Evolutionary conservation across 768 basidiomycete genomes (phyloP).

Genomic region (Gautieria morchelliformis): DNA sequence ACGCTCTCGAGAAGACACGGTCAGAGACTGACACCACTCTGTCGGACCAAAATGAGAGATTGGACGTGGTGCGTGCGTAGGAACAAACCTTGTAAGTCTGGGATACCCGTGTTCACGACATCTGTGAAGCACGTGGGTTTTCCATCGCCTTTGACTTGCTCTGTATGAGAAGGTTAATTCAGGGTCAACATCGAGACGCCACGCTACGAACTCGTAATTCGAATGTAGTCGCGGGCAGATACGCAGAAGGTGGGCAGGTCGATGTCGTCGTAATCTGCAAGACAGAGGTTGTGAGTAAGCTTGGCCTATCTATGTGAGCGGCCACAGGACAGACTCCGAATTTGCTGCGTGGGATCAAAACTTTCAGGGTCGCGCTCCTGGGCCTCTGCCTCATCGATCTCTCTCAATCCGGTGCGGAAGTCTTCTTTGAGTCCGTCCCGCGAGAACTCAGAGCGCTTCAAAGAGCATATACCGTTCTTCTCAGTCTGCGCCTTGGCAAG

Average conservation of each 20-base stretch:
- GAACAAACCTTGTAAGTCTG: constrained; percentile 32
- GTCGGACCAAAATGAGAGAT: not conserved
- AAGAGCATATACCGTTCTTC: constrained; percentile 54
- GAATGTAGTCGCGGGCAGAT: constrained; percentile 52
- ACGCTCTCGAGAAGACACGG: constrained; percentile 42
- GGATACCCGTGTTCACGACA: constrained; percentile 44
- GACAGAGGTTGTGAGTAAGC: not conserved
- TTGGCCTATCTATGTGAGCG: not conserved
- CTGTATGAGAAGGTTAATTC: constrained; percentile 20
- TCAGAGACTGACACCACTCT: constrained; percentile 47
- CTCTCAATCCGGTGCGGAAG: constrained; percentile 48
- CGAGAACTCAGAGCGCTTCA: constrained; percentile 39
- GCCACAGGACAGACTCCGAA: constrained; percentile 31
- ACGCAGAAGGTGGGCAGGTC: constrained; percentile 55
- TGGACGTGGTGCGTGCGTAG: not conserved
- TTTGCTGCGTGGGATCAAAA: constrained; percentile 41
- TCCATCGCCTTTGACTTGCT: constrained; percentile 53
- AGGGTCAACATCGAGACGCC: not conserved
- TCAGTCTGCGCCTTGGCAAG: constrained; percentile 26
- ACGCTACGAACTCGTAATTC: constrained; percentile 34
- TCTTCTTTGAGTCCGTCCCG: constrained; percentile 48
- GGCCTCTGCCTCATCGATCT: constrained; percentile 50
- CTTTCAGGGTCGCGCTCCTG: constrained; percentile 47
- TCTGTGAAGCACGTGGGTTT: constrained; percentile 46
- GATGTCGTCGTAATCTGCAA: constrained; percentile 46